These are phyloP conservation scores for Claviceps sorghi DNA, from an alignment of 2,329 filamentous ascomycete species.

Conservation along the genomic window DNA sequence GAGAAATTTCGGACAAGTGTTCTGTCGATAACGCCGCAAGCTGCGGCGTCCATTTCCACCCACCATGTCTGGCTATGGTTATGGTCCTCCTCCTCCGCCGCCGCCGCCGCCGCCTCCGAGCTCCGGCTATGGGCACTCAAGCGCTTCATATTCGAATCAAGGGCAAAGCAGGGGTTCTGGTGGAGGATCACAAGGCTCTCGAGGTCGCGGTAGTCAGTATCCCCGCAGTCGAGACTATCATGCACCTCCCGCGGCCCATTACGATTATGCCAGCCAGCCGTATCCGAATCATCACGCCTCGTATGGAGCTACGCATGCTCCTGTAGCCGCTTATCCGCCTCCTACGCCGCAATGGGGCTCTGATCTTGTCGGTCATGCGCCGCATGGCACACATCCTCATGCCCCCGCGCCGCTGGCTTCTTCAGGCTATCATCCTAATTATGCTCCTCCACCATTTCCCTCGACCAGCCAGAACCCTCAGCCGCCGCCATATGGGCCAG, in stretches of 20 bases:
- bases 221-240: conserved; percentile 27
- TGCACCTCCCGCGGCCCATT: conserved; percentile 22
- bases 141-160: conserved; percentile 23
- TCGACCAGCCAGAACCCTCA: conserved; percentile 25
- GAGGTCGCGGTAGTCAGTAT: conserved; percentile 27
- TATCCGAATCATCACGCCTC: conserved; percentile 18
- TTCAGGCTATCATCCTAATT: conserved; percentile 44
- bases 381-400: conserved; percentile 29
- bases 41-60: not conserved
- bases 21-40: conserved; percentile 7
- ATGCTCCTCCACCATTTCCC: conserved; percentile 39
- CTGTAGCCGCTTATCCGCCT: conserved; percentile 22
- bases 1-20: conserved; percentile 8
- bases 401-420: conserved; percentile 33
- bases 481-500: conserved; percentile 28
- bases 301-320: conserved; percentile 21
- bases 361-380: conserved; percentile 21
- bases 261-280: conserved; percentile 28
- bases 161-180: conserved; percentile 24
- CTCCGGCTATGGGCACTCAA: conserved; percentile 25
- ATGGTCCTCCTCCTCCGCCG: conserved; percentile 36
- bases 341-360: conserved; percentile 27
- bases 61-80: conserved; percentile 35
- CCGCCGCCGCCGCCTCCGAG: conserved; percentile 22
- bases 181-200: conserved; percentile 21